phyloP scores from a whole-genome alignment of 2,329 filamentous ascomycete species.

The Aspergillus sp. region DNA sequence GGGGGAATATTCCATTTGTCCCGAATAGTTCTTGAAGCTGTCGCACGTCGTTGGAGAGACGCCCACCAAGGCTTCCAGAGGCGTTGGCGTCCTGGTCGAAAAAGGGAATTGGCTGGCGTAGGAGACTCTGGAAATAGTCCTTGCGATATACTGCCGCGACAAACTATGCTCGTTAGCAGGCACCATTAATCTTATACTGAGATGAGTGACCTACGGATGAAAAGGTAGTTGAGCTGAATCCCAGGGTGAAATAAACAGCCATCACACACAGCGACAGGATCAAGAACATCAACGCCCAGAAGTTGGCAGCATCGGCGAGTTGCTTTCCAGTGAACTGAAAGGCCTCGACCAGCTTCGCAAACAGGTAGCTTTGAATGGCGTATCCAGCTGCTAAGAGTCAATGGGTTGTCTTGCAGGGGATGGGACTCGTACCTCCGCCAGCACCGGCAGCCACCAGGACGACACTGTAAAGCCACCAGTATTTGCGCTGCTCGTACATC shows the following conservation, averaged over 20 bases:
- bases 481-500: constrained; percentile 2
- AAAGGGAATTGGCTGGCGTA: not conserved
- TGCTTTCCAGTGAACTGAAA: constrained; percentile 44
- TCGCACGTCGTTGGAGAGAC: not conserved
- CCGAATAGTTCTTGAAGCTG: constrained; percentile 50
- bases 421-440: constrained; percentile 1
- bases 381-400: constrained; percentile 22
- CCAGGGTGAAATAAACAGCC: constrained; percentile 46
- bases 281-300: constrained; percentile 58
- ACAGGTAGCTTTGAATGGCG: constrained; percentile 42
- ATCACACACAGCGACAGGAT: constrained; percentile 51
- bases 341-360: constrained; percentile 49
- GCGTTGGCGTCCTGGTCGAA: not conserved
- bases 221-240: constrained; percentile 46
- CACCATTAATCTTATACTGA: not conserved
- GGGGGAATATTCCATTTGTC: constrained; percentile 48
- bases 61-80: not conserved
- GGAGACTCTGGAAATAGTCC: not conserved
- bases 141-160: not conserved
- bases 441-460: constrained; percentile 1
- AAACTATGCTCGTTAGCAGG: not conserved
- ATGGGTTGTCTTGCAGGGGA: not conserved
- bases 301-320: constrained; percentile 45
- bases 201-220: constrained; percentile 37
- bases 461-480: not conserved